Evolutionary conservation across 1,284 basidiomycete genomes (phyloP).

Genomic region (Austroboletus niveus): DNA sequence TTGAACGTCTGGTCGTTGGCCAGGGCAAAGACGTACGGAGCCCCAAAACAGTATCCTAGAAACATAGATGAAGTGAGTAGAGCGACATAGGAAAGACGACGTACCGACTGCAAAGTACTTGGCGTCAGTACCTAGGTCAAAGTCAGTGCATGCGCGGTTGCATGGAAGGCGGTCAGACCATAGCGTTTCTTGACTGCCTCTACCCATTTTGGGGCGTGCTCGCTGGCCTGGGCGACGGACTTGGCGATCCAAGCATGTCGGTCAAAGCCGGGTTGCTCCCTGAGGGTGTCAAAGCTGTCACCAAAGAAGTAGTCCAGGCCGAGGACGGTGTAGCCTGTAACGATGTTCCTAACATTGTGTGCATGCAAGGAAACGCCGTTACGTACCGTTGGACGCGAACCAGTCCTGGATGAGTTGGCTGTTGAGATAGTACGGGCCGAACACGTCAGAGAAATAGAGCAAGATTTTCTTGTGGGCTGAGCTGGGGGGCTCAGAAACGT

Average conservation of each 20-base stretch:
- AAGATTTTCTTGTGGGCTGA: conserved; percentile 41
- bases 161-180: conserved; percentile 26
- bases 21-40: conserved; percentile 47
- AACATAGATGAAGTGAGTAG: neutral
- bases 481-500: conserved; percentile 43
- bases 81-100: neutral
- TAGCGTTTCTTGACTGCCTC: conserved; percentile 45
- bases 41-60: conserved; percentile 62
- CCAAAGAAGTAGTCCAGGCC: conserved; percentile 60
- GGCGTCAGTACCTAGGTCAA: conserved; percentile 18
- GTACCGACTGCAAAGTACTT: conserved; percentile 42
- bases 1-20: conserved; percentile 39
- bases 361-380: neutral
- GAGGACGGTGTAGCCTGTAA: conserved; percentile 50
- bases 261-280: conserved; percentile 39
- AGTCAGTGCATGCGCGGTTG: neutral
- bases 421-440: conserved; percentile 50
- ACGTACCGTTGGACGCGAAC: conserved; percentile 46
- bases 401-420: conserved; percentile 53
- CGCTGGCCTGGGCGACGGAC: conserved; percentile 34
- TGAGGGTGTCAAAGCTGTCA: conserved; percentile 41
- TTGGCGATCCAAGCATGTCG: conserved; percentile 40
- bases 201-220: conserved; percentile 48
- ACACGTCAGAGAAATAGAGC: conserved; percentile 52
- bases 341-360: neutral